Percentiles rank a stretch among this genome's conserved stretches.
Evolutionary conservation across 2,329 filamentous ascomycete genomes (phyloP).

Genomic region (Colletotrichum kahawae): DNA sequence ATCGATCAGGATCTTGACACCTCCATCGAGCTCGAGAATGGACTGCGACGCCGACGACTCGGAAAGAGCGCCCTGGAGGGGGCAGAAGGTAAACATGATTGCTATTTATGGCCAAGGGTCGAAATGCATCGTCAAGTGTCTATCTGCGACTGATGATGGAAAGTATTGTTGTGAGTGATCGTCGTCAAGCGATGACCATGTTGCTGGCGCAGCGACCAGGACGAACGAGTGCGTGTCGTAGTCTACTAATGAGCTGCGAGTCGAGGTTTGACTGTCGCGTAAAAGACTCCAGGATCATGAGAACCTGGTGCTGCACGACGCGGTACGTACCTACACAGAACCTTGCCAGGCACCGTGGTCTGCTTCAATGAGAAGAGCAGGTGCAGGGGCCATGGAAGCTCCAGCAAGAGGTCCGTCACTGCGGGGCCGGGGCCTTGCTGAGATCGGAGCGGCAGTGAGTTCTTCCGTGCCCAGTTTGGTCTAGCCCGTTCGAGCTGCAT

Average conservation of each 20-base stretch:
- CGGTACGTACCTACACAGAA: constrained; percentile 12
- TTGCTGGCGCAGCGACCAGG: neutral
- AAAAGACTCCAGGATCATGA: constrained; percentile 4
- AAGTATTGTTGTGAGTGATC: neutral
- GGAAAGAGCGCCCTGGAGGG: constrained; percentile 89
- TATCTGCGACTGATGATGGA: neutral
- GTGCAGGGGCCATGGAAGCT: constrained; percentile 1
- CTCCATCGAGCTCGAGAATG: constrained; percentile 94
- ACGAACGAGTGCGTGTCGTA: neutral
- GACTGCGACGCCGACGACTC: constrained; percentile 89
- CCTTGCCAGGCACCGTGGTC: neutral
- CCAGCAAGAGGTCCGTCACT: neutral
- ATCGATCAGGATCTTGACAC: constrained; percentile 93
- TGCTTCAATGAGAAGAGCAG: neutral
- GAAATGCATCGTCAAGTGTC: neutral
- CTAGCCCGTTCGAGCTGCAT: neutral
- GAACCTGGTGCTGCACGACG: neutral
- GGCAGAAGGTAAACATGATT: constrained; percentile 93
- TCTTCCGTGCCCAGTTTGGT: neutral
- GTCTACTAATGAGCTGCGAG: neutral
- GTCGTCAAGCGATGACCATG: neutral
- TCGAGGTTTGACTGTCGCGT: constrained; percentile 3
- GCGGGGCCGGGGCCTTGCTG: neutral
- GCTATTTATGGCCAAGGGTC: neutral
- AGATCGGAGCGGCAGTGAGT: neutral